Conservation (phyloP, 179 eudicot species). For the Vitellaria paradoxa region DNA sequence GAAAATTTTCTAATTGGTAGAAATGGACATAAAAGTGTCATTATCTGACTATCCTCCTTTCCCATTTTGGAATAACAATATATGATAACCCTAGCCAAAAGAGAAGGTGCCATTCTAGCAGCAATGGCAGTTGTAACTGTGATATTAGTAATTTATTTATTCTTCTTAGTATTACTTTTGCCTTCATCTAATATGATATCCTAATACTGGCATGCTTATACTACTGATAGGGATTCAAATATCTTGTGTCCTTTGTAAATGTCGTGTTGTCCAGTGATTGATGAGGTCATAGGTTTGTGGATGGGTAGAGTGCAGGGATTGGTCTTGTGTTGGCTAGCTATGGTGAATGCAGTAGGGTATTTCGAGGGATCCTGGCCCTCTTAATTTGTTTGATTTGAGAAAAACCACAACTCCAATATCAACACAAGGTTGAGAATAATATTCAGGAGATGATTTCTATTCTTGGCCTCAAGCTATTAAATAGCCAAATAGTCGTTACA, state of each 20-base stretch:
- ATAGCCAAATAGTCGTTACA: no score
- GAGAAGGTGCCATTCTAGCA: neutral
- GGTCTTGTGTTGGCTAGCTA: no score
- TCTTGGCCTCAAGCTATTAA: no score
- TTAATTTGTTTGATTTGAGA: no score
- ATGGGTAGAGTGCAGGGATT: no score
- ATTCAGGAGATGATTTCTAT: no score
- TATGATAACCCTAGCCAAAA: neutral
- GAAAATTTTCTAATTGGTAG: neutral
- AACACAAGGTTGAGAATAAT: no score
- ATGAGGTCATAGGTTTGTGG: no score
- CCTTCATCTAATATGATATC: neutral
- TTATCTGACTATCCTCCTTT: neutral
- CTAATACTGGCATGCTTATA: neutral
- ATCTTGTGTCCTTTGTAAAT: slow-evolving; percentile 1
- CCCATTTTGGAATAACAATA: neutral
- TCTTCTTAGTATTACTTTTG: neutral
- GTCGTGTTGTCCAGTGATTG: neutral
- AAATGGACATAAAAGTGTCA: neutral
- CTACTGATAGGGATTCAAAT: neutral
- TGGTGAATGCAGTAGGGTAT: no score
- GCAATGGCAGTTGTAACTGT: neutral
- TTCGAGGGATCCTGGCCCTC: no score
- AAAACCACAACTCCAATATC: no score
- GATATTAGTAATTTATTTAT: neutral